A percentile compares a stretch with the other conserved stretches of the same genome.
Conservation (phyloP, 2,329 filamentous ascomycete species). For the Biscogniauxia mediterranea region DNA sequence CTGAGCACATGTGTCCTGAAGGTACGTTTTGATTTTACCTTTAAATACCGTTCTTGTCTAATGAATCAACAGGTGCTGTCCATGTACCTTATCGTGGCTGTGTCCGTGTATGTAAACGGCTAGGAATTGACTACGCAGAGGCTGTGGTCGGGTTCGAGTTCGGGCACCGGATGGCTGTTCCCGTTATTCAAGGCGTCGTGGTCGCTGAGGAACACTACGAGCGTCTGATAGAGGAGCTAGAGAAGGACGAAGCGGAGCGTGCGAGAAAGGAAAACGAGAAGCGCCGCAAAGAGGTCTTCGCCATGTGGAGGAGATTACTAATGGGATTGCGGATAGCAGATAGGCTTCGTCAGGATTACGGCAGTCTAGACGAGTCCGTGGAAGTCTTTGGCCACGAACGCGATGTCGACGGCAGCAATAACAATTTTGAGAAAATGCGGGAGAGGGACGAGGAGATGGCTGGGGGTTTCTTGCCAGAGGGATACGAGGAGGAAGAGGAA, state of each 20-base stretch:
- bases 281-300: constrained; percentile 68
- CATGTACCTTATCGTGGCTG: constrained; percentile 80
- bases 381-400: constrained; percentile 57
- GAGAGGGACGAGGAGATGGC: constrained; percentile 50
- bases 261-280: constrained; percentile 81
- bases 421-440: constrained; percentile 19
- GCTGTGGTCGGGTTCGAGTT: constrained; percentile 97
- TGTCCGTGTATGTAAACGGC: constrained; percentile 75
- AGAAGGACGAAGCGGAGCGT: constrained; percentile 72
- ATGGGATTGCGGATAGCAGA: constrained; percentile 82
- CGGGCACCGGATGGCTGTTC: constrained; percentile 89
- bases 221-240: constrained; percentile 73
- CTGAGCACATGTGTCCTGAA: constrained; percentile 83
- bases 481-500: constrained; percentile 26
- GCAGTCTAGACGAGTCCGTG: constrained; percentile 52
- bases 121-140: constrained; percentile 87
- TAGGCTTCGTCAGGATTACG: constrained; percentile 74
- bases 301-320: constrained; percentile 81
- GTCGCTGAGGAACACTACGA: constrained; percentile 78
- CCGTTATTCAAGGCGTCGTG: constrained; percentile 86
- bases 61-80: constrained; percentile 57
- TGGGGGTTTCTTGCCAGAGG: constrained; percentile 56
- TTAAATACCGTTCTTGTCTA: constrained; percentile 5
- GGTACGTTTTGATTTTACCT: constrained; percentile 29
- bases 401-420: constrained; percentile 25